These are phyloP conservation scores for Daldinia loculata DNA, from an alignment of 495 filamentous ascomycete genomes.

Conservation along the genomic window DNA sequence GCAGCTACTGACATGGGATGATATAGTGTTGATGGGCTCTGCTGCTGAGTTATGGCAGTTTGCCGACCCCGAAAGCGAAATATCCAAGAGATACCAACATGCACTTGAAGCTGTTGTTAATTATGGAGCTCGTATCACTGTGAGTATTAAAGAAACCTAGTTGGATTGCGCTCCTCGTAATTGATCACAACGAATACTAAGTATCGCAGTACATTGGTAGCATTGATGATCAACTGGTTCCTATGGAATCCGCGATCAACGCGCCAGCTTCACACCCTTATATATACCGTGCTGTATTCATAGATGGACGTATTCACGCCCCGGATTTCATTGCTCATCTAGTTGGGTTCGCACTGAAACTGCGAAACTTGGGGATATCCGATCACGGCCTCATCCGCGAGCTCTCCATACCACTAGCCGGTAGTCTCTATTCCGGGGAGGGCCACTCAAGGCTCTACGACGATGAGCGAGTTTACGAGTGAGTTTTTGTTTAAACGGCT, in stretches of 20 bases:
- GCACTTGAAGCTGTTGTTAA: conserved; percentile 74
- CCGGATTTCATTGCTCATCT: conserved; percentile 93
- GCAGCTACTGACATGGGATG: conserved; percentile 11
- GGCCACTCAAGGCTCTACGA: conserved; percentile 95
- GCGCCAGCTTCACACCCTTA: conserved; percentile 85
- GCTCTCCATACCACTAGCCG: conserved; percentile 85
- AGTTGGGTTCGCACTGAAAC: conserved; percentile 90
- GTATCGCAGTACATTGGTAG: conserved; percentile 68
- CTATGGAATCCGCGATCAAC: conserved; percentile 81
- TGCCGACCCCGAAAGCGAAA: conserved; percentile 75
- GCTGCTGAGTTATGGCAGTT: conserved; percentile 95
- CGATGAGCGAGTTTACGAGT: conserved; percentile 88
- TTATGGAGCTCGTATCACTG: conserved; percentile 80
- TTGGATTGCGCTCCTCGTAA: neutral
- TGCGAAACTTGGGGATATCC: conserved; percentile 88
- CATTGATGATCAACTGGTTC: conserved; percentile 96
- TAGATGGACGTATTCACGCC: conserved; percentile 90
- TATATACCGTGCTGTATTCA: conserved; percentile 91
- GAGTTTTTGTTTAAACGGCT: conserved; percentile 40
- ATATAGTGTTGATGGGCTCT: conserved; percentile 74
- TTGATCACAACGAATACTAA: conserved; percentile 4
- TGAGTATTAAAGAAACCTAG: conserved; percentile 17
- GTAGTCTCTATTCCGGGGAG: conserved; percentile 89
- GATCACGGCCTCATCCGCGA: conserved; percentile 95
- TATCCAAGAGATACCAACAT: conserved; percentile 82